These are phyloP conservation scores for Pyricularia sp. DNA, from an alignment of 2,329 filamentous ascomycete species.

Conservation along the genomic window DNA sequence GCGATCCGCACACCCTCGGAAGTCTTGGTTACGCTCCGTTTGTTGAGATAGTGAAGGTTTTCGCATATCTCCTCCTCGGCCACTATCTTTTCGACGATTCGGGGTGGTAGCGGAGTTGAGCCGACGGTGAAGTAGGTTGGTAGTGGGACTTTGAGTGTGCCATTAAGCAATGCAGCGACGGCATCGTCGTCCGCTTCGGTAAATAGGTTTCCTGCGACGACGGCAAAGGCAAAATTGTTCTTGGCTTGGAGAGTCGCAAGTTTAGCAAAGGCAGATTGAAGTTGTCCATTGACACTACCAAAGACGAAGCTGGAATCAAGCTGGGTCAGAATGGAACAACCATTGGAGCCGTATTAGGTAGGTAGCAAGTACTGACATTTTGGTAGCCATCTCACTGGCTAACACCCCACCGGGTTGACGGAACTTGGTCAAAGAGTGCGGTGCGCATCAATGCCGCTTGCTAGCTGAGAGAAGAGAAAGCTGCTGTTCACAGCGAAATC, in stretches of 20 bases:
- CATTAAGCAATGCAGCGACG: conserved; percentile 53
- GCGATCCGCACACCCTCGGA: conserved; percentile 80
- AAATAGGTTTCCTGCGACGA: conserved; percentile 78
- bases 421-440: neutral
- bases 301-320: conserved; percentile 53
- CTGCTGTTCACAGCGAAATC: neutral
- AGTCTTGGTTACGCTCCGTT: conserved; percentile 77
- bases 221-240: conserved; percentile 75
- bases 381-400: conserved; percentile 3
- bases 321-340: neutral
- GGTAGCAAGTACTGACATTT: conserved; percentile 5
- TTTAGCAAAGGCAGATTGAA: conserved; percentile 66
- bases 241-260: conserved; percentile 69
- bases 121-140: conserved; percentile 88
- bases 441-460: neutral
- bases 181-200: conserved; percentile 43
- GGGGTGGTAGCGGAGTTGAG: conserved; percentile 53
- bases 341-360: neutral
- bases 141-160: conserved; percentile 61
- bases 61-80: conserved; percentile 63
- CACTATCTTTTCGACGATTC: conserved; percentile 60
- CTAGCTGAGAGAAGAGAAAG: neutral
- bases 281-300: conserved; percentile 68
- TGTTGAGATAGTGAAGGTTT: conserved; percentile 85
- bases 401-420: neutral